Evolutionary conservation across 1,284 basidiomycete species (phyloP), one percentile per base, ranked within the genome.

Genomic region (Schizophyllum commune): DNA sequence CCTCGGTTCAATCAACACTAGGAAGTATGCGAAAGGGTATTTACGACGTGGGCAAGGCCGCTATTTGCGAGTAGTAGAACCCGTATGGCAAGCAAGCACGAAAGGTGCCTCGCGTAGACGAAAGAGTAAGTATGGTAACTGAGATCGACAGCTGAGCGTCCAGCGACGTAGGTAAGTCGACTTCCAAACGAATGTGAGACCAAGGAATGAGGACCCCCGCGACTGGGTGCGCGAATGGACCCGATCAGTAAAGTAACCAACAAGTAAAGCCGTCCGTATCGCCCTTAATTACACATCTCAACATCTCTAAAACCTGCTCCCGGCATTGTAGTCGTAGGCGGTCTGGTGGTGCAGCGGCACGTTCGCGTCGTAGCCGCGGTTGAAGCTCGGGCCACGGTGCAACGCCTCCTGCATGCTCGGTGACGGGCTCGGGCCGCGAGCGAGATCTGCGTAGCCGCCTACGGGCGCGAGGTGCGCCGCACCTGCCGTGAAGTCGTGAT

Each of bases 401-500:
- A 81, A 71, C 33, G 70, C 62, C 69, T 89, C 80, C 57, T 82
- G 77, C 85, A 88, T 88, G 66, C 77, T 79, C 8, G 86, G 86
- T 64, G 79, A 78, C 20, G 84, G 83, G 71, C 81, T 84, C 7
- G 76, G 66, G n/a, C 76, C 88, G 65, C 90, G 87, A 63, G 86
- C 81, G 54, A 92, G 81, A 69, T 92, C 88, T 55, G 89, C 90
- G 68, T 92, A 92, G 33, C 88, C 89, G 61, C 88, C 89, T 61
- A 87, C 82, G 27, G 87, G 83, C 9, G 84, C 83, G 57, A 85
- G 77, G 7, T 76, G 70, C 17, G 76, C 65, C 51, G 84, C 65
- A 20, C 85, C 87, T 56, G 90, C 83, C 32, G 91, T 92, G 74
- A 93, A 94, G 75, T 94, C 92, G 72, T 94, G 92, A 52, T 89